Evolutionary conservation across 371 early-diverging fungal genomes (phyloP).

Genomic region (Entomophthora muscae): DNA sequence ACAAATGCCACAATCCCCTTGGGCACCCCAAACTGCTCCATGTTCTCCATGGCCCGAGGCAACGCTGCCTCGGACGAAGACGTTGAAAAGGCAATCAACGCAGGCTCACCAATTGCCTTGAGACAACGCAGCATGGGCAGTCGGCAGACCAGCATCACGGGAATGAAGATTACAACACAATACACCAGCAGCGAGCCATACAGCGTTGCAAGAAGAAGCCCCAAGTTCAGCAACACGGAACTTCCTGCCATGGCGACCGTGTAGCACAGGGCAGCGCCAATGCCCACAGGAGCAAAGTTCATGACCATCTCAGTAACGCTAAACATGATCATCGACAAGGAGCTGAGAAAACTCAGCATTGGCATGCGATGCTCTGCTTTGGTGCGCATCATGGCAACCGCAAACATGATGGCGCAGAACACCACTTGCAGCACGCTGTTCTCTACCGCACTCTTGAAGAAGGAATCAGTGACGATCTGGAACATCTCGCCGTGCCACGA

Average conservation of each 20-base stretch:
- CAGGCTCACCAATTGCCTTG: slow-evolving; percentile 25
- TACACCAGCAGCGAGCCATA: slow-evolving; percentile 41
- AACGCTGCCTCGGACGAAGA: slow-evolving; percentile 68
- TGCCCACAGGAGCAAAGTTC: too few species aligned
- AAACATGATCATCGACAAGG: slow-evolving; percentile 59
- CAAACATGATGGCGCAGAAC: slow-evolving; percentile 50
- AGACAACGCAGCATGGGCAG: slow-evolving; percentile 35
- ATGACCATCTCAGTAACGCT: slow-evolving; percentile 43
- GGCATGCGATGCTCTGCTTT: slow-evolving; percentile 20
- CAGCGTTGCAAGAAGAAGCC: slow-evolving; percentile 46
- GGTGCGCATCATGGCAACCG: slow-evolving; percentile 36
- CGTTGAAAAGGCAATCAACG: too few species aligned
- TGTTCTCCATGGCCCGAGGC: slow-evolving; percentile 51
- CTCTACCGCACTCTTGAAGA: too few species aligned
- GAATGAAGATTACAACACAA: slow-evolving; percentile 33
- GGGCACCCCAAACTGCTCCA: slow-evolving; percentile 52
- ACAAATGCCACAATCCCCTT: too few species aligned
- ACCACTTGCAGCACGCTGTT: too few species aligned
- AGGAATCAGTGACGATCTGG: too few species aligned
- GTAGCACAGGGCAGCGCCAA: slow-evolving; percentile 41
- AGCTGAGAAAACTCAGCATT: slow-evolving; percentile 38
- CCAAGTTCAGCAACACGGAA: slow-evolving; percentile 35
- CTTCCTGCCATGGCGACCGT: slow-evolving; percentile 51
- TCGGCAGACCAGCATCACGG: slow-evolving; percentile 35
- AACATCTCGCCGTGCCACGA: too few species aligned